Base-by-base conservation (phyloP, 1,284 basidiomycete species). In the Leccinum pachyderme region DNA sequence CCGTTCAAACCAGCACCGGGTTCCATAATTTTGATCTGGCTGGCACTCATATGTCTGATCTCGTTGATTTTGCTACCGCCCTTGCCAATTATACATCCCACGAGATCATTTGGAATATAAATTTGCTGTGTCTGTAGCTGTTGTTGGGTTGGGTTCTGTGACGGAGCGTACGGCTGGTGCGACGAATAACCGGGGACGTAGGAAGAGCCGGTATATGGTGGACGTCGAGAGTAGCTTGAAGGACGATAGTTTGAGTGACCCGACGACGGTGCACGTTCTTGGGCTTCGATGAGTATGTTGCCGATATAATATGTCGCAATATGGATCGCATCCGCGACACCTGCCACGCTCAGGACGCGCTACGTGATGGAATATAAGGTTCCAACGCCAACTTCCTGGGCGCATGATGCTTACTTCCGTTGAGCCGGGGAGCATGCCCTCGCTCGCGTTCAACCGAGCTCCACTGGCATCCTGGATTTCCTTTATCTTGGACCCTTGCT, bases 241-340 rank as follows among this genome's bases (percentile, higher is more conserved):
- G 80, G 86, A 43, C 80, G 83, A 68, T 82, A 84, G 57, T 68
- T 80, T 32, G 81, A 85, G 65, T 82, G 79, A 53, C 59, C 66
- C 5, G 72, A 65, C n/a, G 86, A 81, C 7, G 86, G 89, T 82
- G 81, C 82, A 58, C 90, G 88, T 66, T 96, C 94, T 71, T 95
- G 91, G 47, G 94, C 93, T 73, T 98, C 95, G 61, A 98, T 89
- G 56, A 98, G 84, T 63, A 98, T 97, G 61, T 94, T 96, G 51
- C 95, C 95, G 58, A 98, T 95, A 71, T 99, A 98, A 77, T 98
- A 99, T 6, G 97, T 98, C 29, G 97, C 97, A 62, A 99, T 99
- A 74, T 99, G 97, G 55, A 99, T 95, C 18, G 97, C 97, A 72
- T 99, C 97, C n/a, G 97, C 97, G 43, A 99, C 97, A 53, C 97